Conservation (phyloP, 495 filamentous ascomycete species). For the Neurospora sp. region DNA sequence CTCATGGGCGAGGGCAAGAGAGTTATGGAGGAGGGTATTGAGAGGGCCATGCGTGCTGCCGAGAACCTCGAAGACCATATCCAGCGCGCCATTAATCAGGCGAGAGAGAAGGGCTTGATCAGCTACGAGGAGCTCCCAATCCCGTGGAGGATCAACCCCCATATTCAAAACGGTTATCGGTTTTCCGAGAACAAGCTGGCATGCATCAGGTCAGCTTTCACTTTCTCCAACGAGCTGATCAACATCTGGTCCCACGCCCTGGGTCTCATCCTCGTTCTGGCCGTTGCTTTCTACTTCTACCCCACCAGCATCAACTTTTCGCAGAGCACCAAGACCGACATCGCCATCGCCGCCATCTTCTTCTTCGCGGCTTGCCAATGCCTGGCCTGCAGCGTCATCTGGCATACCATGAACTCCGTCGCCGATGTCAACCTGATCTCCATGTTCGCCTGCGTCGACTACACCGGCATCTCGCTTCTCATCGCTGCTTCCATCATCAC, state of each 20-base stretch:
- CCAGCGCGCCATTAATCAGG: conserved; percentile 66
- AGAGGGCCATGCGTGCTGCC: conserved; percentile 64
- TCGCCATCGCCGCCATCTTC: conserved; percentile 85
- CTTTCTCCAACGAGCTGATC: conserved; percentile 81
- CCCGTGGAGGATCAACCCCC: conserved; percentile 91
- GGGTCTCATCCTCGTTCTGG: conserved; percentile 74
- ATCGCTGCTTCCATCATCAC: conserved; percentile 97
- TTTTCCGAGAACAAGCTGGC: conserved; percentile 83
- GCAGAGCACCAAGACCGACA: conserved; percentile 73
- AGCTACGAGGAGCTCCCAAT: conserved; percentile 81
- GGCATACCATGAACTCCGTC: conserved; percentile 98
- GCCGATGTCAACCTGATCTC: conserved; percentile 83
- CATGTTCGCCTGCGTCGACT: conserved; percentile 95
- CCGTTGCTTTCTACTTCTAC: conserved; percentile 95
- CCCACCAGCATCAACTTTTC: conserved; percentile 77
- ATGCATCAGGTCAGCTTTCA: conserved; percentile 73
- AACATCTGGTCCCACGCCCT: conserved; percentile 97
- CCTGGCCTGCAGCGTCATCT: conserved; percentile 86
- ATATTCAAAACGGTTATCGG: conserved; percentile 84
- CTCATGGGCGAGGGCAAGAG: conserved; percentile 60
- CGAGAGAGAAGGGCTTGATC: conserved; percentile 73
- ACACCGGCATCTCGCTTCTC: conserved; percentile 93
- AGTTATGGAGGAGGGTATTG: conserved; percentile 78
- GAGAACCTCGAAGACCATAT: conserved; percentile 70
- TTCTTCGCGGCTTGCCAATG: conserved; percentile 97